Evolutionary conservation across 768 basidiomycete genomes (phyloP), one percentile per base, ranked within the genome.

Genomic region (Rhizopogon rudus): DNA sequence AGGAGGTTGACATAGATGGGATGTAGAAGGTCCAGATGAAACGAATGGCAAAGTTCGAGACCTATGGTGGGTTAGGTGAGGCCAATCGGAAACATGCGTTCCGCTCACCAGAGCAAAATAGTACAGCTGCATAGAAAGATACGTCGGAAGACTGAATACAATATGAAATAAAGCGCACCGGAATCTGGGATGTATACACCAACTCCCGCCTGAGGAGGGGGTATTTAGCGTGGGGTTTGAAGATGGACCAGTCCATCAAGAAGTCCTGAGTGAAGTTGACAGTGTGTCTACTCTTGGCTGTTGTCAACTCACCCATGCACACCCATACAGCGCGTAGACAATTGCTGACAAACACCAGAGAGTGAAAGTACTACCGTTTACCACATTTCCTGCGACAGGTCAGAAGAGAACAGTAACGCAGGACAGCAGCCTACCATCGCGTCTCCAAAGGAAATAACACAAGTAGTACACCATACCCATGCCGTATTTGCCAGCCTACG

Each of bases 231-330:
- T 75, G 83, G 4, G 78, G 75, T 54, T 81, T 77, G 42, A 93
- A 73, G 43, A 98, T 66, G 1, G 89, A 91, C 96, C 96, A 98
- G 68, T 98, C 96, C 83, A 95, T 89, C 9, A 87, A 65, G 33
- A 93, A 68, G 62, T 97, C 93, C 93, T 91, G 59, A 33, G 25
- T 53, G 29, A 53, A 40, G 40, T n/a, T 33, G 54, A 28, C 51
- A 39, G n/a, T n/a, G 22, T 43, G 39, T 40, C 14, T 29, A 16
- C 16, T 2, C 16, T 29, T 25, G 20, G 48, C 22, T 16, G 48
- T 28, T 33, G 44, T n/a, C 8, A 52, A 64, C 83, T 51, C 63
- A 91, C 93, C 95, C 97, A 98, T 39, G 81, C 67, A 41, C 78
- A 78, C 5, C 84, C 82, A 67, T 97, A 99, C 2, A 80, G 55